Base-by-base conservation (phyloP, 495 filamentous ascomycete genomes). In the Xylaria longipes region DNA sequence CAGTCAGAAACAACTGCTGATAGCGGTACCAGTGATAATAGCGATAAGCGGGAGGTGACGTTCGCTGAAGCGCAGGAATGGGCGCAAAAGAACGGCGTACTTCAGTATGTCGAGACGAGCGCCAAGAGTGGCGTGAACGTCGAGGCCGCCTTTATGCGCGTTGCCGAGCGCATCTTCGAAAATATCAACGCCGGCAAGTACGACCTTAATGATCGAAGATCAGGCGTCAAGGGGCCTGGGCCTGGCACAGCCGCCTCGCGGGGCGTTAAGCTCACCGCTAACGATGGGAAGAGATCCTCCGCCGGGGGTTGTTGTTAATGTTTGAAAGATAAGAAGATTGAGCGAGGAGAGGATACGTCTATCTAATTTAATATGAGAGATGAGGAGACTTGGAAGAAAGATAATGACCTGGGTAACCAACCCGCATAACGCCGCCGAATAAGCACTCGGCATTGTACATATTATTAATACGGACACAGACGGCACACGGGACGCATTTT, bases 111-210 rank as follows among this genome's bases (percentile, higher is more conserved):
- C 61, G 96, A 99, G 83, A 99, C 96, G n/a, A 92, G 89, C 68
- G 96, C 96, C 46, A 99, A 97, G 84, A 94, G 89, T 46, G 96
- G 96, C 29, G 93, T 96, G 79, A 92, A 92, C 27, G 96, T 99
- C 43, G 96, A 99, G 80, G 86, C 89, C 70, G 96, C 96, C 3
- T 99, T 99, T 75, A 86, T 97, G 77, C 90, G 96, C 75, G 94
- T 97, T 41, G 95, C 96, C 43, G 92, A 97, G 83, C 86, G 94
- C 74, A 98, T 99, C 72, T 97, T 95, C 83, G 89, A 93, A 80
- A 98, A 97, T 80, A 97, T 99, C 69, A 93, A 97, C 82, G 90
- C 91, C 29, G 96, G 96, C 3, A 93, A 88, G 76, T 98, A 98
- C 81, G 94, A 98, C 81, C 84, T 99, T 73, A 97, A 97, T 81